Percentiles rank a stretch among this genome's conserved stretches.
These are phyloP conservation scores for Wallacemonas collosoma DNA, from an alignment of 208 protist genomes.

Conservation along the genomic window DNA sequence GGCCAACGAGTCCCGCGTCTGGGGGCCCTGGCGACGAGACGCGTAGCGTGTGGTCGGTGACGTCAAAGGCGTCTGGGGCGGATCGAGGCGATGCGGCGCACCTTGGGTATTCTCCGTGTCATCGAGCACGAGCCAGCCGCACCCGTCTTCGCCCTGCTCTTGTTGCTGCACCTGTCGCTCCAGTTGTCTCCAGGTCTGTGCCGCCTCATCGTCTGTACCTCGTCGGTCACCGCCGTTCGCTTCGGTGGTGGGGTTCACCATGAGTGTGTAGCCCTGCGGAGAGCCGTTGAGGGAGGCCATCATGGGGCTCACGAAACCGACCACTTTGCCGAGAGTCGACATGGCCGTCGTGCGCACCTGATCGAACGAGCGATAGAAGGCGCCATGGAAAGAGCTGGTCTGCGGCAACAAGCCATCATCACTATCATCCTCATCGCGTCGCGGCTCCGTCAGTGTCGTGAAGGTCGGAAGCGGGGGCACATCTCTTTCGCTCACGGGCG, in stretches of 20 bases:
- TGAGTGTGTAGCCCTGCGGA: background rate
- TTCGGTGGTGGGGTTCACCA: background rate
- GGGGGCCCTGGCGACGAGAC: no score
- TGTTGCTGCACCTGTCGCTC: no score
- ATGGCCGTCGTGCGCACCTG: background rate
- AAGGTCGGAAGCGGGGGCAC: no score
- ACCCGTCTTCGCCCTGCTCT: no score
- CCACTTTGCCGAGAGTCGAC: slow-evolving; percentile 1
- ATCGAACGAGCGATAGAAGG: background rate
- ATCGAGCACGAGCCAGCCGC: background rate
- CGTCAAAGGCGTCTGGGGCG: background rate
- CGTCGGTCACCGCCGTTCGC: no score
- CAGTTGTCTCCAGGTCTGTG: no score
- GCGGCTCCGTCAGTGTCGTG: no score
- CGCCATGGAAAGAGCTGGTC: background rate
- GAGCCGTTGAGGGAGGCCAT: background rate
- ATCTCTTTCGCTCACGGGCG: no score
- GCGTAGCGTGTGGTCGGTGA: background rate
- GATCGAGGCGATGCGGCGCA: background rate
- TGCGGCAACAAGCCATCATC: background rate
- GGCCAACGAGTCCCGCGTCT: no score
- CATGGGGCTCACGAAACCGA: background rate
- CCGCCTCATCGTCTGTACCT: no score
- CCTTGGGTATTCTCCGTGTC: background rate
- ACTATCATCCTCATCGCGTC: background rate